Evolutionary conservation across 1,139 yeast species (phyloP).

Genomic region (Candida frijolesensis): DNA sequence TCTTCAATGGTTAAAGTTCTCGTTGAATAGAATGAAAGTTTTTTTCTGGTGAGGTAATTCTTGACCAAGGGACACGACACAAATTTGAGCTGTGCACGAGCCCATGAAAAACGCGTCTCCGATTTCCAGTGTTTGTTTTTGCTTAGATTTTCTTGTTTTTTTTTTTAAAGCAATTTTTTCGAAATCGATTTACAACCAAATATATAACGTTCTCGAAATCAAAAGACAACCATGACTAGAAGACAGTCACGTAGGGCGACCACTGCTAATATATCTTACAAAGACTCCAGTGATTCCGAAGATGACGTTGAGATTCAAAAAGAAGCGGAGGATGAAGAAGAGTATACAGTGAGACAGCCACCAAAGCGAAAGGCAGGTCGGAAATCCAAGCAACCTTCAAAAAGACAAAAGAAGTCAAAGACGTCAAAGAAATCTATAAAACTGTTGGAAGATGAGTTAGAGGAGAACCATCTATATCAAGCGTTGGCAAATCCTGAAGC

Average conservation of each 20-base stretch:
- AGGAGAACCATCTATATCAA: slow-evolving; percentile 56
- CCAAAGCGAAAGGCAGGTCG: slow-evolving; percentile 1
- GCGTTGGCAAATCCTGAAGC: slow-evolving; percentile 52
- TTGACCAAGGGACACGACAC: background rate
- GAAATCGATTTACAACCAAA: slow-evolving; percentile 9
- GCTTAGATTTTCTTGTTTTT: background rate
- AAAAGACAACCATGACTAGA: slow-evolving; percentile 11
- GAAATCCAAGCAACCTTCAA: slow-evolving; percentile 6
- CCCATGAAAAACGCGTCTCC: background rate
- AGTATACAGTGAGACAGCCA: slow-evolving; percentile 4
- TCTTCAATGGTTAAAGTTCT: slow-evolving; percentile 7
- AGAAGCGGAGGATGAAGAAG: slow-evolving; percentile 10
- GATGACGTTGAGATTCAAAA: slow-evolving; percentile 16
- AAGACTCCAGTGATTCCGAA: slow-evolving; percentile 16
- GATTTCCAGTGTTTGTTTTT: slow-evolving; percentile 4
- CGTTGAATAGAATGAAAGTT: background rate
- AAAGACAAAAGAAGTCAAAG: slow-evolving; percentile 5
- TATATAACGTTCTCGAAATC: background rate
- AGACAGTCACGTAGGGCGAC: slow-evolving; percentile 14
- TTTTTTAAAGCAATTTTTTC: slow-evolving; percentile 2
- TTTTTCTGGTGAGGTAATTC: slow-evolving; percentile 7
- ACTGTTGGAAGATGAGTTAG: slow-evolving; percentile 25
- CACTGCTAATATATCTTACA: slow-evolving; percentile 7
- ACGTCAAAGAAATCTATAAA: slow-evolving; percentile 8
- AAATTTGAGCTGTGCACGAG: slow-evolving; percentile 3